Evolutionary conservation across 2,329 filamentous ascomycete species (phyloP).

Genomic region (Nemania sp.): DNA sequence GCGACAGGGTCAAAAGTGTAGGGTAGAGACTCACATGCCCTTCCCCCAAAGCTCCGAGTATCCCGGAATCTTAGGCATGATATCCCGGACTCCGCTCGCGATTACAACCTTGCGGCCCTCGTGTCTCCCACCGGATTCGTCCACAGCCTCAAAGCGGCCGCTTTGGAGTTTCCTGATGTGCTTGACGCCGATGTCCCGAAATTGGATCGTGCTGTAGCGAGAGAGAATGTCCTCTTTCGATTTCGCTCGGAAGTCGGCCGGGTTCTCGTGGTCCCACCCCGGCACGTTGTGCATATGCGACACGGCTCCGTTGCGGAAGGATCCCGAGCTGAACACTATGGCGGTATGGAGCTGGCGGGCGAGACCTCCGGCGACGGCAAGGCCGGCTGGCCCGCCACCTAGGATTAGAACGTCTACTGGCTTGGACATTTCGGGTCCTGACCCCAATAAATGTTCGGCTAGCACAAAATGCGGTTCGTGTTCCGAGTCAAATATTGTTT

Average conservation of each 20-base stretch:
- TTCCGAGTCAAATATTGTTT: neutral
- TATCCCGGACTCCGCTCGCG: constrained; percentile 56
- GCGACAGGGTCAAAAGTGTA: neutral
- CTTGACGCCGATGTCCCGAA: constrained; percentile 26
- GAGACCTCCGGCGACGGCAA: constrained; percentile 45
- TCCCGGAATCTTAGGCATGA: constrained; percentile 54
- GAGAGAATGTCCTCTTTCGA: constrained; percentile 24
- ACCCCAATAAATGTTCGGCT: neutral
- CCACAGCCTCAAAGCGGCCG: constrained; percentile 38
- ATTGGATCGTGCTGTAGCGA: constrained; percentile 29
- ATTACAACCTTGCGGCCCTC: constrained; percentile 57
- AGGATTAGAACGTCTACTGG: constrained; percentile 43
- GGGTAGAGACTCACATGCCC: constrained; percentile 48
- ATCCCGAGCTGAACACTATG: constrained; percentile 38
- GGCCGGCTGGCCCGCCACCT: constrained; percentile 50
- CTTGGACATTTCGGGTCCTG: neutral
- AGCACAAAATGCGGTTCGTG: neutral
- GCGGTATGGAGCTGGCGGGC: constrained; percentile 42
- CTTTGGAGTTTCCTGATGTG: constrained; percentile 23
- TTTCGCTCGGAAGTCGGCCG: constrained; percentile 23
- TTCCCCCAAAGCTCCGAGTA: constrained; percentile 59
- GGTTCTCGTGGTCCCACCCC: constrained; percentile 31
- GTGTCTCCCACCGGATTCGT: constrained; percentile 48
- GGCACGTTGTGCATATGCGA: constrained; percentile 50
- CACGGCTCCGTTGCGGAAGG: constrained; percentile 47